Evolutionary conservation across 2,329 filamentous ascomycete species (phyloP).

Genomic region (Claviceps spartinae): DNA sequence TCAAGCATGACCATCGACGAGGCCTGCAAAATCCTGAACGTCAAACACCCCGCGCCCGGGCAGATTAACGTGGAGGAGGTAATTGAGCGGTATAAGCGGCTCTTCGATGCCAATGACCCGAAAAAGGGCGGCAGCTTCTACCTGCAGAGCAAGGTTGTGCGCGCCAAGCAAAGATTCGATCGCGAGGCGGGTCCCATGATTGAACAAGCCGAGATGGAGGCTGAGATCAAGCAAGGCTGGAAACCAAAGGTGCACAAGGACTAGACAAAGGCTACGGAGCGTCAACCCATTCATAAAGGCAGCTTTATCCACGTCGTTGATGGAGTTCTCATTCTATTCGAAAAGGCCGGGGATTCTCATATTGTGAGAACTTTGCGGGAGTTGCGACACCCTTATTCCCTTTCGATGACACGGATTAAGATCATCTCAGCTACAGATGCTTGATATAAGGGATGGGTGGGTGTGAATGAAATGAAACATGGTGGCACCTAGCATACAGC

Average conservation of each 20-base stretch:
- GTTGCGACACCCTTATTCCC: not conserved
- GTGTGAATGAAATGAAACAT: not conserved
- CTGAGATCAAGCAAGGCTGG: conserved; percentile 73
- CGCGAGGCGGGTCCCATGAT: conserved; percentile 62
- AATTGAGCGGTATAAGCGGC: conserved; percentile 76
- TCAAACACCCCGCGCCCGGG: conserved; percentile 66
- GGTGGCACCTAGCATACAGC: not conserved
- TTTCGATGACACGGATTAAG: not conserved
- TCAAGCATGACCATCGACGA: conserved; percentile 85
- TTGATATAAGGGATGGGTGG: not conserved
- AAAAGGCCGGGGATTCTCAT: not conserved
- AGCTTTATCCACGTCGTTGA: not conserved
- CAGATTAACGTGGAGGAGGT: conserved; percentile 68
- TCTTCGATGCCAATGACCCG: conserved; percentile 91
- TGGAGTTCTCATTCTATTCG: not conserved
- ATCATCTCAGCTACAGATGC: not conserved
- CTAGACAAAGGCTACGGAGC: conserved; percentile 30
- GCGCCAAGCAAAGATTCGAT: conserved; percentile 86
- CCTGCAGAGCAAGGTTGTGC: conserved; percentile 88
- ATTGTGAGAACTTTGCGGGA: not conserved
- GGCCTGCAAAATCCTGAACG: conserved; percentile 93
- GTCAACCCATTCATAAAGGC: too few species aligned
- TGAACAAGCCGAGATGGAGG: conserved; percentile 59
- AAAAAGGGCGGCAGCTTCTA: conserved; percentile 96
- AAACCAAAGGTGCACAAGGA: conserved; percentile 94